Evolutionary conservation across 768 basidiomycete species (phyloP), one percentile per base, ranked within the genome.

Genomic region (Mycena vulgaris): DNA sequence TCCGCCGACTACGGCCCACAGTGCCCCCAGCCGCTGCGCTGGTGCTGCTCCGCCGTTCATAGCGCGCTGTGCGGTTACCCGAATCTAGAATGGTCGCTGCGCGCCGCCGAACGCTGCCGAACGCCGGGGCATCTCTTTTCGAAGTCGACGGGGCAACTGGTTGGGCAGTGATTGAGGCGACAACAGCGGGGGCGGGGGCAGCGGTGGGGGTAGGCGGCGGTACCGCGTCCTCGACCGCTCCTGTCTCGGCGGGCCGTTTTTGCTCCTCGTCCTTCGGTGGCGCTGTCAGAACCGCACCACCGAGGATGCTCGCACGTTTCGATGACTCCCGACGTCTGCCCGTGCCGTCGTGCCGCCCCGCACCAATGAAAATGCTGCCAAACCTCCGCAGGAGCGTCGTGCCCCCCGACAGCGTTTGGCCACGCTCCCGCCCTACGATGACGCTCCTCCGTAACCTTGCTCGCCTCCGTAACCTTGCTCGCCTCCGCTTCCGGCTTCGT

Each of bases 181-280:
- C 61, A 37, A 59, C 74, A 39, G 73, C 76, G 85, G 73, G 71
- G 10, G 94, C 90, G 93, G 96, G 84, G 98, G 98, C 53, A 97
- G 78, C 5, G 96, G 97, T 81, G 98, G 98, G 75, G 97, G 42
- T 57, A 98, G 78, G 5, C 96, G 96, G 81, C 97, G 98, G 75
- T 98, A 28, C 25, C 30, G 57, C 51, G 9, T 66, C 49, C 47
- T 48, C 45, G 0, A 27, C 60, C n/a, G 53, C 17, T 16, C 39
- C 80, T 69, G 79, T 80, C 33, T 76, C 47, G 13, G 23, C 66
- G 6, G 13, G n/a, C 31, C 31, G 63, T 53, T 23, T 25, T 80
- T 81, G 69, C 45, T 77, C 78, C 23, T 74, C 74, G 35, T 83
- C 82, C 53, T 76, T 79, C 30, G 84, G 83, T 16, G 84, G 76